Conservation (phyloP, 2,329 filamentous ascomycete species). For the Fusarium hostae region DNA sequence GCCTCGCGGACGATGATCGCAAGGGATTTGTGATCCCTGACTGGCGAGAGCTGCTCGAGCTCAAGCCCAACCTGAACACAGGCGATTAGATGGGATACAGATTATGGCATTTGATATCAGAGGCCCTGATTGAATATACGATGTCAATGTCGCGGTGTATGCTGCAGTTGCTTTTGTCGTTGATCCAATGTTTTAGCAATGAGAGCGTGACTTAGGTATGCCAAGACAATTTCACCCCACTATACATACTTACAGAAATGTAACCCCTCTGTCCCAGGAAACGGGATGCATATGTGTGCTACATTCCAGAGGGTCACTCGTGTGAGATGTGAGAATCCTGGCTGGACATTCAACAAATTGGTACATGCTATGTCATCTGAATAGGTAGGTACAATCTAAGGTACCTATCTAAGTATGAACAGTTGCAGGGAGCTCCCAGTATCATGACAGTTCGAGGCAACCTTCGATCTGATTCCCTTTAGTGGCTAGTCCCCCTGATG, state of each 20-base stretch:
- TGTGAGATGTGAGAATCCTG: not conserved
- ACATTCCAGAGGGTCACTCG: not conserved
- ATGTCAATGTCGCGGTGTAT: not conserved
- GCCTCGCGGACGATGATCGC: conserved; percentile 50
- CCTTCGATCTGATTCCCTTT: not conserved
- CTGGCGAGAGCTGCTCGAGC: conserved; percentile 53
- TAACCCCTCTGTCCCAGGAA: not conserved
- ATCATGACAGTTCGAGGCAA: conserved; percentile 5
- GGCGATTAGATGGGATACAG: conserved; percentile 9
- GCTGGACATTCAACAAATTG: not conserved
- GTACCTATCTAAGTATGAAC: not conserved
- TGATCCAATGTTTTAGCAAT: not conserved
- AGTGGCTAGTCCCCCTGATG: not conserved
- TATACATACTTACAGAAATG: not conserved
- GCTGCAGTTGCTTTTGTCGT: not conserved
- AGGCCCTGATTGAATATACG: not conserved
- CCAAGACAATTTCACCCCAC: conserved; percentile 24
- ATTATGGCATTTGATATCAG: not conserved
- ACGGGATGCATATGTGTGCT: not conserved
- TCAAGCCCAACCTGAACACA: conserved; percentile 20
- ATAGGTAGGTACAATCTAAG: not conserved
- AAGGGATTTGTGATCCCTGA: conserved; percentile 59
- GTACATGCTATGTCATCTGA: not conserved
- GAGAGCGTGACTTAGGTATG: conserved; percentile 2
- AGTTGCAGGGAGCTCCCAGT: not conserved